Conservation (phyloP, 805 yeast species). For the Metschnikowia matae region DNA sequence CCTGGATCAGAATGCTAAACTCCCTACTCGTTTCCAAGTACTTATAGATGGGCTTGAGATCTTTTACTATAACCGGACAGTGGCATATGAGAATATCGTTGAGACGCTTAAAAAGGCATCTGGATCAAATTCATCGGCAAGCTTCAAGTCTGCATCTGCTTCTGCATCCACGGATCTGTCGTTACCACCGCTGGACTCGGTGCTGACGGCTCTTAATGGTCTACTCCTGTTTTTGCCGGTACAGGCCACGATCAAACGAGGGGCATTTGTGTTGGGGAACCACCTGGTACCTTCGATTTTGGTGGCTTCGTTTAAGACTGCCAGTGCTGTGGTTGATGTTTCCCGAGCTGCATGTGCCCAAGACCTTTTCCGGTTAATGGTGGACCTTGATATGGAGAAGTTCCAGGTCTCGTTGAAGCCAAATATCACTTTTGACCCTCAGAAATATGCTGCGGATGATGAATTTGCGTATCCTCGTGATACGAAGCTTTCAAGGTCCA, state of each 20-base stretch:
- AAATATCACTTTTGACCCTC: slow-evolving; percentile 57
- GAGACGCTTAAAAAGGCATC: slow-evolving; percentile 28
- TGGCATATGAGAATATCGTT: slow-evolving; percentile 67
- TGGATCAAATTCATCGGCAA: background rate
- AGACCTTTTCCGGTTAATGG: slow-evolving; percentile 54
- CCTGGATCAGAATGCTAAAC: slow-evolving; percentile 37
- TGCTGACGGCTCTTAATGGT: slow-evolving; percentile 8
- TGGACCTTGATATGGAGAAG: slow-evolving; percentile 44
- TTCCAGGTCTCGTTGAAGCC: slow-evolving; percentile 63
- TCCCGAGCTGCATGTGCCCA: slow-evolving; percentile 38
- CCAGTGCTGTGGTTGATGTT: slow-evolving; percentile 57
- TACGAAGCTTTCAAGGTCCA: background rate
- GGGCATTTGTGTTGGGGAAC: slow-evolving; percentile 80
- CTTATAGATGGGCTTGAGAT: slow-evolving; percentile 75
- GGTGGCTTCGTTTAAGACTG: slow-evolving; percentile 54
- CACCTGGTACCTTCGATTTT: slow-evolving; percentile 68
- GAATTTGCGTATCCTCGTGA: background rate
- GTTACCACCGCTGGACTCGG: background rate
- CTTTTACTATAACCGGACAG: slow-evolving; percentile 75
- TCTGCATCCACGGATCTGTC: slow-evolving; percentile 2
- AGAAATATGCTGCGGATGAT: slow-evolving; percentile 3
- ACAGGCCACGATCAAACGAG: slow-evolving; percentile 53
- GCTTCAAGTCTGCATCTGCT: slow-evolving; percentile 8
- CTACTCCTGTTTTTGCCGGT: slow-evolving; percentile 54
- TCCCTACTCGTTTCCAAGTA: slow-evolving; percentile 55